Percentiles rank a stretch among this genome's conserved stretches.
Conservation (phyloP, 1,139 yeast genomes). For the Kluyveromyces sp. region DNA sequence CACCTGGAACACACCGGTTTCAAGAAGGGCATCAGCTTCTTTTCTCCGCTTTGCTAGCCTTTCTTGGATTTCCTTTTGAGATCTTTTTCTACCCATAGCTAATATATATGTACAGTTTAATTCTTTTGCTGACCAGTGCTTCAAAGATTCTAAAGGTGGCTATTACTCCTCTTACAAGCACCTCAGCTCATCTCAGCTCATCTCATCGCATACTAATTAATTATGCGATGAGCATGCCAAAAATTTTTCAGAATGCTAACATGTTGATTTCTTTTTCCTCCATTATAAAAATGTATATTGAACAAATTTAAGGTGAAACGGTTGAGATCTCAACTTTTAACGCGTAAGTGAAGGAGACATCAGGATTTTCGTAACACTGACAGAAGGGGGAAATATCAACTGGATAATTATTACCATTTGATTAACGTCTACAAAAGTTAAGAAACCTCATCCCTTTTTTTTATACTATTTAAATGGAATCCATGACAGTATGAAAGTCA, state of each 20-base stretch:
- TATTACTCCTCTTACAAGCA: background rate
- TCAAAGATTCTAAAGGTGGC: background rate
- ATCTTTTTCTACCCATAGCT: constrained; percentile 25
- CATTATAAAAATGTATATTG: background rate
- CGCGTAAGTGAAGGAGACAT: too few species aligned
- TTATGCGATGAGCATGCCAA: constrained; percentile 10
- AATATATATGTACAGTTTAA: background rate
- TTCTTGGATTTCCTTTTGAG: constrained; percentile 20
- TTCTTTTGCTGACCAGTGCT: background rate
- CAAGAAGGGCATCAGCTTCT: constrained; percentile 43
- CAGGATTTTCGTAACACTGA: background rate
- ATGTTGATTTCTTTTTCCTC: constrained; percentile 3
- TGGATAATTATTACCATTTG: too few species aligned
- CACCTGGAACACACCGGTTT: constrained; percentile 38
- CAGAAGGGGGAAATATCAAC: too few species aligned
- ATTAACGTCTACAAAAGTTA: too few species aligned
- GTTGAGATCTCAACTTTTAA: background rate
- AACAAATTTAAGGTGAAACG: background rate
- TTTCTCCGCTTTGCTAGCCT: constrained; percentile 39
- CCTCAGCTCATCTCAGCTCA: background rate
- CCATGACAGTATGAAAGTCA: background rate
- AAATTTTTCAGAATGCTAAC: constrained; percentile 7
- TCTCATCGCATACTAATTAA: background rate
- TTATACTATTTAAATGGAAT: background rate
- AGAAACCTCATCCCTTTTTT: too few species aligned